phyloP scores from a whole-genome alignment of 163 green algal species.

The Volvox carteri region DNA sequence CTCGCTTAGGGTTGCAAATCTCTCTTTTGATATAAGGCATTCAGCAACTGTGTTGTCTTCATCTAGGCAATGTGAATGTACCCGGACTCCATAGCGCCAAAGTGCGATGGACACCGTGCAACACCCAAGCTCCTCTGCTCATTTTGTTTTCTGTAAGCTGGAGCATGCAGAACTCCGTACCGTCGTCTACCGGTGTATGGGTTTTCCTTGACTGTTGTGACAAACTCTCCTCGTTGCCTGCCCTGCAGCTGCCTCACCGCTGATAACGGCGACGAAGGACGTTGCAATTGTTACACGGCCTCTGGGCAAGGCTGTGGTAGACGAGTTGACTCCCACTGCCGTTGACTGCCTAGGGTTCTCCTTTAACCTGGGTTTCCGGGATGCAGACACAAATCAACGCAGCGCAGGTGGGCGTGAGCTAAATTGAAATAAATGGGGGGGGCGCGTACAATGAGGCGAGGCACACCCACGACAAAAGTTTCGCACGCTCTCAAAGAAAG shows the following conservation, averaged over 20 bases:
- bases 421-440: no score
- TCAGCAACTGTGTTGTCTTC: no score
- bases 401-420: neutral
- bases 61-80: no score
- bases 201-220: neutral
- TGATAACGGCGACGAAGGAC: neutral
- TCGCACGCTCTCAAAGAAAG: no score
- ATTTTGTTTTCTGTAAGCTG: slow-evolving; percentile 11
- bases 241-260: neutral
- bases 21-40: no score
- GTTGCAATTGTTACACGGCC: neutral
- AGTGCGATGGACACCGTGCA: neutral
- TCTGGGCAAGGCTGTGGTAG: neutral
- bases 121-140: neutral
- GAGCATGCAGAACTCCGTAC: neutral
- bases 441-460: no score
- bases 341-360: neutral
- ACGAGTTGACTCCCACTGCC: neutral
- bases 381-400: neutral
- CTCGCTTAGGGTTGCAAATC: no score
- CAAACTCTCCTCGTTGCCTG: neutral
- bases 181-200: neutral
- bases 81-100: no score
- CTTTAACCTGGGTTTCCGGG: neutral
- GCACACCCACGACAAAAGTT: no score